phyloP scores from a whole-genome alignment of 257 asterid species.

The Cynanchum wilfordii region DNA sequence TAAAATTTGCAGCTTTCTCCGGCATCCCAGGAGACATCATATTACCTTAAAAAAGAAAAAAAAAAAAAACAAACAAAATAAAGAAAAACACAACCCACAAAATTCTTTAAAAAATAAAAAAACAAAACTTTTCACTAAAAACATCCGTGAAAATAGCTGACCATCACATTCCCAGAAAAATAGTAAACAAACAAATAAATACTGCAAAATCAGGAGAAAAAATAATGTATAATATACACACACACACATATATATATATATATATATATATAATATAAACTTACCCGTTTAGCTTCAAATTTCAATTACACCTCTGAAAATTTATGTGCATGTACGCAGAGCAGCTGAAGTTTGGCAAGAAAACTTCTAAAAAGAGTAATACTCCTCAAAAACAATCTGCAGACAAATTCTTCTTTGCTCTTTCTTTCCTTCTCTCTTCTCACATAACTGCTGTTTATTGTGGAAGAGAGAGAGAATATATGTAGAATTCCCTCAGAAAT shows the following conservation, averaged over 20 bases:
- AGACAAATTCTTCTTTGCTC: not conserved
- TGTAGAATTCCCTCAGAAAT: too few species aligned
- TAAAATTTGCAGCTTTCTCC: slow-evolving; percentile 44
- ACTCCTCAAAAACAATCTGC: not conserved
- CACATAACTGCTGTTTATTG: not conserved
- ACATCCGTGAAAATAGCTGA: slow-evolving; percentile 20
- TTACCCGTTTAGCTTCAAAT: slow-evolving; percentile 23
- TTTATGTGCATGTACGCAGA: not conserved
- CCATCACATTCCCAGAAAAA: slow-evolving; percentile 19
- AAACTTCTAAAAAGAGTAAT: not conserved
- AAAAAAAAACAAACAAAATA: not conserved
- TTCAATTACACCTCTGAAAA: not conserved
- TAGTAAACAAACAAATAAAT: not conserved
- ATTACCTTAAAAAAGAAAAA: slow-evolving; percentile 2
- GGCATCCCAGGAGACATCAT: slow-evolving; percentile 31
- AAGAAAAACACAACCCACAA: slow-evolving; percentile 9
- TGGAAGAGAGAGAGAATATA: not conserved
- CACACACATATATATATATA: too few species aligned
- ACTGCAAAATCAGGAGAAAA: not conserved
- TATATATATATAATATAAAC: slow-evolving; percentile 6
- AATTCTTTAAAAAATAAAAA: slow-evolving; percentile 1
- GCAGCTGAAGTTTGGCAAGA: not conserved
- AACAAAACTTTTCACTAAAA: not conserved
- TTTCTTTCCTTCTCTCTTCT: not conserved
- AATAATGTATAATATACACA: not conserved